Base-by-base conservation (phyloP, 2,329 filamentous ascomycete genomes). In the Fusarium mundagurra region DNA sequence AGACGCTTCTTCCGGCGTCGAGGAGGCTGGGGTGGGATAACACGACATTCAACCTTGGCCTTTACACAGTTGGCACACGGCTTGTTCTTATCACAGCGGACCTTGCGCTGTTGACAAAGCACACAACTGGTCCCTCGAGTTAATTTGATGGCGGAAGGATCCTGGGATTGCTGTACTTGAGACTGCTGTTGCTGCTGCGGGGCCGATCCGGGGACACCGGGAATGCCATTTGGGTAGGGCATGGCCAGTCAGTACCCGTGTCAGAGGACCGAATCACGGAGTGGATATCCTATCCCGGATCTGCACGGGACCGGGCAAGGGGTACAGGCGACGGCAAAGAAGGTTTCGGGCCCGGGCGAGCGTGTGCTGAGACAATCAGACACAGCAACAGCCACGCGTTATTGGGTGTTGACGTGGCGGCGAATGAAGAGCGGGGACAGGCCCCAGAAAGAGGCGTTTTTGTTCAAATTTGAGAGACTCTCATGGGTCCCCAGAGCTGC, bases 91-190 rank as follows among this genome's bases (percentile, higher is more conserved):
- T 94, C 91, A 81, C 93, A 94, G 68, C 91, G 91, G 47, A 94
- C 88, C 81, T 94, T 94, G 69, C 92, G 90, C 80, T 93, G 92
- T 80, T 95, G 92, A 79, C 93, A 96, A 27, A 91, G 86, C 20
- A 94, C 87, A 77, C 93, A 96, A 69, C 88, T 90, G 70, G 89
- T 88, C 67, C 88, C 88, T 57, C 89, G 85, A 44, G 88, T 90
- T 75, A 90, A 81, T 81, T 90, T 90, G 74, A 88, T 81, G 63
- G 83, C 81, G 44, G 85, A 83, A 61, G 84, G 78, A 68, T 88
- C 87, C 33, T 75, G 70, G 53, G 76, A 74, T 51, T 76, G 77
- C 31, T 76, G 78, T 47, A 43, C 62, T 47, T 74, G 77, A 31
- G 65, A 59, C 53, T 75, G 80, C 53, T 61, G 80, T 29, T 67